A percentile compares a stretch with the other conserved stretches of the same genome.
Conservation (phyloP, 345 rosid species). For the Euphorbia peplus region DNA sequence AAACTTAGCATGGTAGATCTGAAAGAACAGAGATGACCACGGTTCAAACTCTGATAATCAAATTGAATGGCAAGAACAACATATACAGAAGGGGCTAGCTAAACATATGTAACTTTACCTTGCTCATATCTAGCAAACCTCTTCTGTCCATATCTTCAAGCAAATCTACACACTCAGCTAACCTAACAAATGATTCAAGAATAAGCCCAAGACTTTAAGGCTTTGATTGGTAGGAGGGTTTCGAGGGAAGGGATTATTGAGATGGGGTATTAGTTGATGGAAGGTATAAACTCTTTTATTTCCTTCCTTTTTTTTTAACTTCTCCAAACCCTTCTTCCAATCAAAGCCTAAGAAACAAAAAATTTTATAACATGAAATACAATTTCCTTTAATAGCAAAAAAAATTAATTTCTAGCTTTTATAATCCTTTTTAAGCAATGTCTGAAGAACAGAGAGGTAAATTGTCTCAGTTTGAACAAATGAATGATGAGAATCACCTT, state of each 20-base stretch:
- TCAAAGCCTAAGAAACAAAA: no score
- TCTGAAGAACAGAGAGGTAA: background rate
- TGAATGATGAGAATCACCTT: conserved; percentile 47
- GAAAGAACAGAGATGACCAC: conserved; percentile 19
- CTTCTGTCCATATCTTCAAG: conserved; percentile 70
- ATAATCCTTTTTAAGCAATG: background rate
- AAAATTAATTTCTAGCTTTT: background rate
- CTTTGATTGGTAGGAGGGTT: no score
- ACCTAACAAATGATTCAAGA: conserved; percentile 39
- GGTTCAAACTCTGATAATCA: conserved; percentile 3
- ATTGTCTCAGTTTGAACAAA: background rate
- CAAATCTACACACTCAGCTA: conserved; percentile 63
- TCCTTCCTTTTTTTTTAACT: no score
- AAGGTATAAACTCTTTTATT: no score
- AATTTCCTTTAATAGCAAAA: background rate
- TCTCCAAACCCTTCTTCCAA: no score
- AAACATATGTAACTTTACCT: conserved; percentile 40
- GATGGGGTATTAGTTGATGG: no score
- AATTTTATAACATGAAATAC: background rate
- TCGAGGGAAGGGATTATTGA: no score
- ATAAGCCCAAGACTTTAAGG: conserved; percentile 19
- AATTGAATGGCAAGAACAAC: conserved; percentile 3
- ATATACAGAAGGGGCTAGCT: conserved; percentile 15
- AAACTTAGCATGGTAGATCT: conserved; percentile 88
- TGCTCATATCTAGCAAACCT: conserved; percentile 70